Conservation (phyloP, 208 protist genomes). For the Trypanosoma congolense region DNA sequence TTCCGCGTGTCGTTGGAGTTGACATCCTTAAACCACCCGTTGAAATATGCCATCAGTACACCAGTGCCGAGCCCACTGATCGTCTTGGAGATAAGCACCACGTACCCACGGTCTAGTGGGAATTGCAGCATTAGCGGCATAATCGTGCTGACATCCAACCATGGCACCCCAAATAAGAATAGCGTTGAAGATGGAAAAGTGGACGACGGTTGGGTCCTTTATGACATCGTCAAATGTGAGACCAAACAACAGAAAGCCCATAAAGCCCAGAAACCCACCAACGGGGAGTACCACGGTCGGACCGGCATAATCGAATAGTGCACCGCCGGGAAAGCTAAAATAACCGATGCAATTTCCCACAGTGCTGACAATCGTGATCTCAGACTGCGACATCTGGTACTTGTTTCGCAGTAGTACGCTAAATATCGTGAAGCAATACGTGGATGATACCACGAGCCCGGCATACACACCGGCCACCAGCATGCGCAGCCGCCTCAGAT, state of each 20-base stretch:
- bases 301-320: constrained; percentile 66
- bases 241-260: constrained; percentile 63
- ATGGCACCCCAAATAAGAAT: constrained; percentile 60
- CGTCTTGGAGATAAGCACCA: constrained; percentile 80
- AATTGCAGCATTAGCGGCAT: constrained; percentile 80
- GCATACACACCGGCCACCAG: constrained; percentile 34
- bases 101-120: constrained; percentile 58
- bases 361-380: constrained; percentile 77
- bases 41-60: constrained; percentile 68
- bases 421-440: constrained; percentile 68
- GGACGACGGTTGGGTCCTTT: constrained; percentile 22
- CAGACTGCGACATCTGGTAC: constrained; percentile 46
- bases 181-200: constrained; percentile 59
- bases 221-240: constrained; percentile 56
- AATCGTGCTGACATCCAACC: constrained; percentile 48
- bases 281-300: constrained; percentile 37
- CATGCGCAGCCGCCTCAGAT: background rate
- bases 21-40: constrained; percentile 42
- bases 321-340: constrained; percentile 54
- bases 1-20: constrained; percentile 12
- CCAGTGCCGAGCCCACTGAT: constrained; percentile 70
- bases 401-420: constrained; percentile 39
- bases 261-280: constrained; percentile 31
- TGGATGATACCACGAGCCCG: constrained; percentile 50
- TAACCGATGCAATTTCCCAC: constrained; percentile 53